Evolutionary conservation across 2,329 filamentous ascomycete genomes (phyloP).

Genomic region (Teratosphaeria viscida): DNA sequence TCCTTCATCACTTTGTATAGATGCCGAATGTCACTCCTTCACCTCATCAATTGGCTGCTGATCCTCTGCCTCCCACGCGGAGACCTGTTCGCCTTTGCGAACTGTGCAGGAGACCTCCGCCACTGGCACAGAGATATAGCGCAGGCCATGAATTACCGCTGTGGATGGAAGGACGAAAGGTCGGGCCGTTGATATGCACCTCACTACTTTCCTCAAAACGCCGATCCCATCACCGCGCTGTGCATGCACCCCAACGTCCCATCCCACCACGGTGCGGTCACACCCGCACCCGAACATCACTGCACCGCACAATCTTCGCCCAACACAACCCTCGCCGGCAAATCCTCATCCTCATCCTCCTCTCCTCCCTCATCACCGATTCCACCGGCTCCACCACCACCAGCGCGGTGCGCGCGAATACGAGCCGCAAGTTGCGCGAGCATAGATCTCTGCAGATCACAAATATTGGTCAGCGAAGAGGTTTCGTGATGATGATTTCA

Average conservation of each 20-base stretch:
- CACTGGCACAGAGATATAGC: too few relatives aligned
- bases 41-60: too few relatives aligned
- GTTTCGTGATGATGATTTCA: background rate
- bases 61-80: too few relatives aligned
- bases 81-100: too few relatives aligned
- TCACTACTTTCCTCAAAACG: too few relatives aligned
- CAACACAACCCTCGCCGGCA: conserved; percentile 9
- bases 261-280: background rate
- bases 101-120: too few relatives aligned
- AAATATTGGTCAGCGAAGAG: background rate
- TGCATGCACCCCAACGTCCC: background rate
- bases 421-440: conserved; percentile 15
- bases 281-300: background rate
- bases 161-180: too few relatives aligned
- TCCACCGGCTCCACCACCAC: conserved; percentile 3
- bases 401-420: conserved; percentile 10
- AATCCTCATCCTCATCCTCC: conserved; percentile 1
- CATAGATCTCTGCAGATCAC: conserved; percentile 15
- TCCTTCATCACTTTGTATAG: too few relatives aligned
- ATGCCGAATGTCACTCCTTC: too few relatives aligned
- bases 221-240: background rate
- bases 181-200: too few relatives aligned
- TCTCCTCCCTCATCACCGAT: background rate
- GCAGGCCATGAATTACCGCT: too few relatives aligned
- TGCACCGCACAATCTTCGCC: conserved; percentile 20